phyloP scores from a whole-genome alignment of 2,329 filamentous ascomycete genomes.

The Hypoxylon sp. region DNA sequence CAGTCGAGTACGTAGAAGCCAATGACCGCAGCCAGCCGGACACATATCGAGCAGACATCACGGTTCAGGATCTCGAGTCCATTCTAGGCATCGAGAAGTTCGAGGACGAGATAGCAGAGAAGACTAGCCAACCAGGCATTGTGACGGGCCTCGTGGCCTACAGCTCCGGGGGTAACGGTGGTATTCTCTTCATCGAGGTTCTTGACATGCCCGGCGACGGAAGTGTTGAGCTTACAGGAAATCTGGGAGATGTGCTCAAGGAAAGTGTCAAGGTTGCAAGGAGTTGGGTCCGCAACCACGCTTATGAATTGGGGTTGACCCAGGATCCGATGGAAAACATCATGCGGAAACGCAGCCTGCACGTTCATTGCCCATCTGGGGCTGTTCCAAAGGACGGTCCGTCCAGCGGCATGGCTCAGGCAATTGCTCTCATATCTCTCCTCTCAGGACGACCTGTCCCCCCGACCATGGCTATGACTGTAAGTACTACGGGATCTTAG shows the following conservation, averaged over 20 bases:
- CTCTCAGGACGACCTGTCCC: constrained; percentile 88
- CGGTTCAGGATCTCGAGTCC: constrained; percentile 81
- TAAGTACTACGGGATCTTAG: constrained; percentile 50
- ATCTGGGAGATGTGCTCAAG: constrained; percentile 94
- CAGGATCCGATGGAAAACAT: constrained; percentile 85
- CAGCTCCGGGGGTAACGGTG: constrained; percentile 88
- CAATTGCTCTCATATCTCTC: constrained; percentile 88
- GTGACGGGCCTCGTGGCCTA: constrained; percentile 97
- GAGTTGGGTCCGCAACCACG: constrained; percentile 96
- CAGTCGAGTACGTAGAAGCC: constrained; percentile 92
- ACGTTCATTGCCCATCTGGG: constrained; percentile 94
- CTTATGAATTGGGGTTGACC: constrained; percentile 87
- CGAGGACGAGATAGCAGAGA: constrained; percentile 94
- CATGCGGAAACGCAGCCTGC: constrained; percentile 92
- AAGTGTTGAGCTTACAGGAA: constrained; percentile 92
- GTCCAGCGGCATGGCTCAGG: constrained; percentile 90
- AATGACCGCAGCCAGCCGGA: constrained; percentile 75
- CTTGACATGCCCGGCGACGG: constrained; percentile 96
- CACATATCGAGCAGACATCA: constrained; percentile 77
- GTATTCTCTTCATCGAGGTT: constrained; percentile 97
- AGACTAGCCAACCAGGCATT: constrained; percentile 82
- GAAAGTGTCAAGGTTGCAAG: constrained; percentile 96
- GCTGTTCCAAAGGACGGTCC: constrained; percentile 94
- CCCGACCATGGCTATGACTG: constrained; percentile 94
- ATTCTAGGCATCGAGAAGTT: constrained; percentile 94